Base-by-base conservation (phyloP, 306 rosid genomes). In the Heteromeles arbutifolia region DNA sequence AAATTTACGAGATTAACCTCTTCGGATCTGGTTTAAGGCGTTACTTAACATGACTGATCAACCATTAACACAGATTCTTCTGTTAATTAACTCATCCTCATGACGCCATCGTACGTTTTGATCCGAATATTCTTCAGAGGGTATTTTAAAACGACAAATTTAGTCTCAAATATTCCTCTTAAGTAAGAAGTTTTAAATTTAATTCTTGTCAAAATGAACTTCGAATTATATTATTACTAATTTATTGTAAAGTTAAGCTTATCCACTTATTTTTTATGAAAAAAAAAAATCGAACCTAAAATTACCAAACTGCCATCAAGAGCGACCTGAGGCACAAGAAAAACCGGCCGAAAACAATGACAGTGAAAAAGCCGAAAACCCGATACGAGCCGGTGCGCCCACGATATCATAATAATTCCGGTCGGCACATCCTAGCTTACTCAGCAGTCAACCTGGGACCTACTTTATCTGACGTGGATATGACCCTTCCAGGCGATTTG, bases 351-450 rank as follows among this genome's bases (percentile, higher is more conserved):
- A 10, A 74, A 67, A 61, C 77, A 54, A 77, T 2, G 88, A 50
- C 84, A 67, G 18, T 58, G 79, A 57, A 81, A 67, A 77, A 79
- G 79, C 75, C 73, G 63, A 82, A 45, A 44, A 25, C 74, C 59
- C 65, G 62, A 84, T 77, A 77, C 8, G 78, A 65, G 74, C 6
- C 29, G 87, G 84, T 84, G 90, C 37, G 67, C 37, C n/a, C 67
- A 56, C 24, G 32, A 72, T 78, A 84, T 74, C 84, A 87, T 83
- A 22, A 87, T 83, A 22, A 90, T 84, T 67, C 44, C 37, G 81
- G 87, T 83, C 85, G 88, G 84, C 88, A 52, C 80, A 82, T 54
- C 77, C n/a, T 69, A 69, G 39, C 89, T 82, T 86, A 67, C 64
- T 75, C 29, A 67, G 69, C 54, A 90, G 84, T 85, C 76, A 75